Evolutionary conservation across 345 rosid species (phyloP).

Genomic region (Populus nigra): DNA sequence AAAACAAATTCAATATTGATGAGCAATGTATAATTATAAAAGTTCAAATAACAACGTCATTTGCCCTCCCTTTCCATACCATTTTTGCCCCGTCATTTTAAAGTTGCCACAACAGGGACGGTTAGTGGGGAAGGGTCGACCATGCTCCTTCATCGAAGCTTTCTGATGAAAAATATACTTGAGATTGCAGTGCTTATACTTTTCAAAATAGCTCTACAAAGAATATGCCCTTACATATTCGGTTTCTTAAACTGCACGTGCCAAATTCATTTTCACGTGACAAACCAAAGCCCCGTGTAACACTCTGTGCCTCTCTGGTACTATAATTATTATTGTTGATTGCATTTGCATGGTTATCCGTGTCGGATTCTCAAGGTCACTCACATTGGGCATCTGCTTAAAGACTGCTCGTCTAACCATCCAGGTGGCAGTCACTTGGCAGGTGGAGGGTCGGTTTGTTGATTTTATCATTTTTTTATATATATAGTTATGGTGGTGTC

Average conservation of each 20-base stretch:
- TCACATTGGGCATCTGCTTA: neutral
- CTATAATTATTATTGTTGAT: neutral
- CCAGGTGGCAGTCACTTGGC: neutral
- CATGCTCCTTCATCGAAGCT: neutral
- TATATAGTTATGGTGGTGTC: too few species aligned
- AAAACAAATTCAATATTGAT: too few species aligned
- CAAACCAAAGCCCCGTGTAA: neutral
- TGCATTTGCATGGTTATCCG: neutral
- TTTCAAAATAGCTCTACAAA: neutral
- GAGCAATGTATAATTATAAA: too few species aligned
- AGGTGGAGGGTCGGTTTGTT: neutral
- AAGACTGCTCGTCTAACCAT: neutral
- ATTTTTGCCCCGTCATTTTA: too few species aligned
- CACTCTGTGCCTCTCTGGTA: neutral
- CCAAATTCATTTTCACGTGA: neutral
- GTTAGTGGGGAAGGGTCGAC: neutral
- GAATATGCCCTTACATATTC: conserved; percentile 12
- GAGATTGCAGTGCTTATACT: too few species aligned
- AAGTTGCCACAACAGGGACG: too few species aligned
- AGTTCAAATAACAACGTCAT: too few species aligned
- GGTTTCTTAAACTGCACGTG: neutral
- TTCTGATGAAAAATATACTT: too few species aligned
- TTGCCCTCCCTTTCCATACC: too few species aligned
- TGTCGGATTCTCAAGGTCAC: neutral
- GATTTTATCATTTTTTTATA: too few species aligned